These are phyloP conservation scores for Camellia granthamiana DNA, from an alignment of 148 eudicot genomes.

Conservation along the genomic window DNA sequence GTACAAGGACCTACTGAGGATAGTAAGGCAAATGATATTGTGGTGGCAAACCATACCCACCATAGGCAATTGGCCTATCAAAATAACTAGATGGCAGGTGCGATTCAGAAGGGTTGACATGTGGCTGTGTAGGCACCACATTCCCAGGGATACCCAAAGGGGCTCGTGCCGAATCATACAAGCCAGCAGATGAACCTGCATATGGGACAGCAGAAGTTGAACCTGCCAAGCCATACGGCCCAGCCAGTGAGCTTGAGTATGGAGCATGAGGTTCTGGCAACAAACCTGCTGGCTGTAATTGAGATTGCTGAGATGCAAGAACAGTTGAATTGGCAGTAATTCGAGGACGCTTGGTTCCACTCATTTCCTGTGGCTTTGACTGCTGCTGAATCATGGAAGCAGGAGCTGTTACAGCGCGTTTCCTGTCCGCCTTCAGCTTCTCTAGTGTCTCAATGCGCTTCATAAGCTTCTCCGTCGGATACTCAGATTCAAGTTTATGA, in stretches of 20 bases:
- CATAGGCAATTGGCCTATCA: slow-evolving; percentile 25
- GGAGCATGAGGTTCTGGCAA: slow-evolving; percentile 22
- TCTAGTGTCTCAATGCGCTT: slow-evolving; percentile 36
- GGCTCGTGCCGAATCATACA: slow-evolving; percentile 15
- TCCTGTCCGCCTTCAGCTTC: slow-evolving; percentile 23
- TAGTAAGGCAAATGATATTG: slow-evolving; percentile 34
- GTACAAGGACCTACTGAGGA: slow-evolving; percentile 25
- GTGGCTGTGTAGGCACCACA: slow-evolving; percentile 13
- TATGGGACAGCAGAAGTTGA: slow-evolving; percentile 12
- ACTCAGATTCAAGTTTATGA: slow-evolving; percentile 33
- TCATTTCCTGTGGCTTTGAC: slow-evolving; percentile 20
- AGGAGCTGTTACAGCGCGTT: slow-evolving; percentile 17
- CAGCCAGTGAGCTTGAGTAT: slow-evolving; percentile 22
- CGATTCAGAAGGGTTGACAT: slow-evolving; percentile 17
- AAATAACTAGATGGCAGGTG: slow-evolving; percentile 23
- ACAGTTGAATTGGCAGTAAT: slow-evolving; percentile 16
- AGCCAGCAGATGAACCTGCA: slow-evolving; percentile 19
- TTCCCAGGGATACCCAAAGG: slow-evolving; percentile 20
- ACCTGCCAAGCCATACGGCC: slow-evolving; percentile 14
- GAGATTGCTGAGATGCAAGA: slow-evolving; percentile 24
- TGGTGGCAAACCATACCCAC: slow-evolving; percentile 29
- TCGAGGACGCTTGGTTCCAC: slow-evolving; percentile 28
- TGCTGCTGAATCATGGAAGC: slow-evolving; percentile 20
- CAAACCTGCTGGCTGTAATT: slow-evolving; percentile 25
- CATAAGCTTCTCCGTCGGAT: slow-evolving; percentile 26